A percentile compares a stretch with the other conserved stretches of the same genome.
These are phyloP conservation scores for Candida frijolesensis DNA, from an alignment of 1,139 yeast genomes.

Conservation along the genomic window DNA sequence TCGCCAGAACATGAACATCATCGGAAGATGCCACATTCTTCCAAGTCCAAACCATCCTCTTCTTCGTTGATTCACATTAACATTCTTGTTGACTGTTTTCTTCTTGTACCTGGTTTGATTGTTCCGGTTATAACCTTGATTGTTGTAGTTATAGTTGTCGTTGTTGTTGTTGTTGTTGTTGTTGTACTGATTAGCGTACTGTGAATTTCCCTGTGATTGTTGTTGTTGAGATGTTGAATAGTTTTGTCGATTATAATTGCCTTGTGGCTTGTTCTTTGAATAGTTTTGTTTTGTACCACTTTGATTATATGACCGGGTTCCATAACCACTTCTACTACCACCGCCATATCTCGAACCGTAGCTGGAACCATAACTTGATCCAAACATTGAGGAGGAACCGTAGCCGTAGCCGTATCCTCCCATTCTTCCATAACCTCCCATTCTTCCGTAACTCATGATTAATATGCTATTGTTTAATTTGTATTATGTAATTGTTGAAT, in stretches of 20 bases:
- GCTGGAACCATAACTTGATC: background rate
- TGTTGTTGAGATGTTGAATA: background rate
- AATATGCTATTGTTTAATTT: background rate
- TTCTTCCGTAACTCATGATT: conserved; percentile 1
- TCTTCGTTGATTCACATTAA: conserved; percentile 10
- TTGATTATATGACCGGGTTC: background rate
- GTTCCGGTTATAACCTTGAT: background rate
- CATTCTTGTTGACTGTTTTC: conserved; percentile 8
- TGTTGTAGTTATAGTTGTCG: background rate
- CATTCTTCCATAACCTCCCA: background rate
- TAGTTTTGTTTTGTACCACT: background rate
- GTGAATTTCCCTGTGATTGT: background rate
- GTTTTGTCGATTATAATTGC: background rate
- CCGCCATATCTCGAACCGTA: background rate
- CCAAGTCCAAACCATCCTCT: background rate
- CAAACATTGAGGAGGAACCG: background rate
- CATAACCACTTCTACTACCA: background rate
- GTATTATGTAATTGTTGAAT: too few relatives aligned
- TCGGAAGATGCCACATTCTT: conserved; percentile 12
- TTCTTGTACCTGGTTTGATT: conserved; percentile 4
- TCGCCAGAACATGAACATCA: conserved; percentile 17
- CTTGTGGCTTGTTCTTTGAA: background rate
- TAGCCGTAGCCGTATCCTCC: background rate
- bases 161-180: background rate
- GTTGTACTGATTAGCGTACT: background rate